These are phyloP conservation scores for Saccharomyces pastorianus DNA, from an alignment of 1,139 yeast genomes.

Conservation along the genomic window DNA sequence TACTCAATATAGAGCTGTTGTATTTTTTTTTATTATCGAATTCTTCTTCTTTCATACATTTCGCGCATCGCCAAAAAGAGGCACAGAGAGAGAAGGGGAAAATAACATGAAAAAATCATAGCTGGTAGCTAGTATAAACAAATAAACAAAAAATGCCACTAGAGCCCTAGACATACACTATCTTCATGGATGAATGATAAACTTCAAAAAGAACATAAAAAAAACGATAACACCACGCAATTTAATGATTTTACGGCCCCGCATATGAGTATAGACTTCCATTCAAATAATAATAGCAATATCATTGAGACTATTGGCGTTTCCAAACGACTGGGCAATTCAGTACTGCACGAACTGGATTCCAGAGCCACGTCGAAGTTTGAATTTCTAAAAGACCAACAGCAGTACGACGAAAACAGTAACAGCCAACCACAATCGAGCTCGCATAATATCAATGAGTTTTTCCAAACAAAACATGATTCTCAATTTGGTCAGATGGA, in stretches of 20 bases:
- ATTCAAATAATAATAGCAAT: background rate
- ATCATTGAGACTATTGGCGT: conserved; percentile 18
- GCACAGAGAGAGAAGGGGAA: conserved; percentile 1
- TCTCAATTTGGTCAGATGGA: conserved; percentile 28
- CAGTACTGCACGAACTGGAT: conserved; percentile 30
- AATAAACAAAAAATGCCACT: background rate
- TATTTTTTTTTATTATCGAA: background rate
- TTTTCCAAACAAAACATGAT: conserved; percentile 18
- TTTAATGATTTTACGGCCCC: background rate
- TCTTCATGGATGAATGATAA: conserved; percentile 1
- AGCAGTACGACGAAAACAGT: conserved; percentile 6
- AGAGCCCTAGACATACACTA: background rate
- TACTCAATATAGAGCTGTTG: background rate
- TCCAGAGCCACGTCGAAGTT: conserved; percentile 24
- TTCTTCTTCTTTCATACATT: background rate
- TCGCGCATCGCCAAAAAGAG: background rate
- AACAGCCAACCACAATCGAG: background rate
- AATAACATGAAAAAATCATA: background rate
- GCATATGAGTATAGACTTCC: conserved; percentile 1
- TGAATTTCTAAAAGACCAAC: conserved; percentile 15
- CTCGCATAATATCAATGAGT: conserved; percentile 3
- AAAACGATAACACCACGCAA: background rate
- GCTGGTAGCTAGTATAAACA: background rate
- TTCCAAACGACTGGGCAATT: conserved; percentile 30
- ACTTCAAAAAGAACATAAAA: background rate